Conservation (phyloP, 2,329 filamentous ascomycete species). For the Biscogniauxia sp. region DNA sequence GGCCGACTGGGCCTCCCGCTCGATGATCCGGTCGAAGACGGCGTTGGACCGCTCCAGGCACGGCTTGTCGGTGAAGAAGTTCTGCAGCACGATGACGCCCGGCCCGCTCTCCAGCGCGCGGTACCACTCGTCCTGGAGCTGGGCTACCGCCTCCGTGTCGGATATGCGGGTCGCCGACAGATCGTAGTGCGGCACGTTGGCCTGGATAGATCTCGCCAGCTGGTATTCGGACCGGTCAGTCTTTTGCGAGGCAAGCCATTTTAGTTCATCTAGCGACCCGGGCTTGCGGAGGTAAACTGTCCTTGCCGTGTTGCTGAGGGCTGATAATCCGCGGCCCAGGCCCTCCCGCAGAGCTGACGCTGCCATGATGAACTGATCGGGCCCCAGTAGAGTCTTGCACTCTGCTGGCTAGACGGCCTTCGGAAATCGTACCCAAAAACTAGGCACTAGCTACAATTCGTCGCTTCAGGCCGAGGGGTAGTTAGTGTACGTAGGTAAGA, state of each 20-base stretch:
- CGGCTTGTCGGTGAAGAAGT: constrained; percentile 43
- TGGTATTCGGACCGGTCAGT: constrained; percentile 5
- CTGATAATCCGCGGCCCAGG: background rate
- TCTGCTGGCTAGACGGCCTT: no score
- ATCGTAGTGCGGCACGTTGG: constrained; percentile 21
- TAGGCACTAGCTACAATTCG: no score
- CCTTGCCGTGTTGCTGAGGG: background rate
- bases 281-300: constrained; percentile 8
- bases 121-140: constrained; percentile 60
- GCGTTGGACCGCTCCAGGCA: constrained; percentile 46
- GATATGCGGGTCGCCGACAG: constrained; percentile 27
- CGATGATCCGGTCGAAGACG: constrained; percentile 49
- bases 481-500: no score
- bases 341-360: background rate
- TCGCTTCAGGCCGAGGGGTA: no score
- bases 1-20: constrained; percentile 28
- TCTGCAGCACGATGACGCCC: constrained; percentile 57
- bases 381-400: no score
- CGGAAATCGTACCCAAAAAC: no score
- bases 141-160: constrained; percentile 12
- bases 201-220: constrained; percentile 10
- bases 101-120: constrained; percentile 55
- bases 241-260: constrained; percentile 9
- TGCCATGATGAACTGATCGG: background rate
- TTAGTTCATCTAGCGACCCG: constrained; percentile 13